Evolutionary conservation across 768 basidiomycete species (phyloP), one percentile per base, ranked within the genome.

Genomic region (Amanita muscaria): DNA sequence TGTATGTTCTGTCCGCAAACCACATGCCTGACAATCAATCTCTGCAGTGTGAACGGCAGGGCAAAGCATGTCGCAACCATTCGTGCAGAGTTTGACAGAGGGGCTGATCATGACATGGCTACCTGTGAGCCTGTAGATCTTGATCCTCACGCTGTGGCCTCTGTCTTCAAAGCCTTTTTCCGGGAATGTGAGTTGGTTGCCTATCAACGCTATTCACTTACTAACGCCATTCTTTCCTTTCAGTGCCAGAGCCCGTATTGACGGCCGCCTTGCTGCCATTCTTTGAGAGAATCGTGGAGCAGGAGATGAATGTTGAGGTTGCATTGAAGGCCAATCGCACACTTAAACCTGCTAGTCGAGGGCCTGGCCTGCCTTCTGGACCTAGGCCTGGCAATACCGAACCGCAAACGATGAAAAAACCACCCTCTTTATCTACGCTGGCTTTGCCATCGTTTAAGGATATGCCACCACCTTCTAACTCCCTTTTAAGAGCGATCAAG

Each of bases 111-210:
- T 54, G 83, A 91, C 56, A 76, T 97, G 65, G 64, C 71, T 31
- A 76, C 77, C 49, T 85, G 81, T 50, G 74, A 75, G 40, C 91
- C 90, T 19, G 79, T 85, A 6, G 91, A 97, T 56, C 65, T 97
- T 27, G 93, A 97, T 57, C 93, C 93, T 37, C 91, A 97, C 60
- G 88, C 90, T 1, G 92, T 97, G 5, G 82, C 92, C 15, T 88
- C 88, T 19, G 68, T 94, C 23, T 96, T 94, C 67, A 96, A 94
- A 62, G 83, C 88, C 1, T 97, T 80, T 60, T 69, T 97, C 33
- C 83, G 93, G 46, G 91, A 96, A 74, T 67, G 92, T 94, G 64
- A 69, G 92, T 73, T 27, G 5, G 11, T 25, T 36, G 18, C 33
- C 6, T 29, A 25, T 11, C 34, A 19, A n/a, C 18, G 8, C 32